A percentile compares a stretch with the other conserved stretches of the same genome.
Conservation (phyloP, 352 stramenopile genomes). For the Pythium monospermum region DNA sequence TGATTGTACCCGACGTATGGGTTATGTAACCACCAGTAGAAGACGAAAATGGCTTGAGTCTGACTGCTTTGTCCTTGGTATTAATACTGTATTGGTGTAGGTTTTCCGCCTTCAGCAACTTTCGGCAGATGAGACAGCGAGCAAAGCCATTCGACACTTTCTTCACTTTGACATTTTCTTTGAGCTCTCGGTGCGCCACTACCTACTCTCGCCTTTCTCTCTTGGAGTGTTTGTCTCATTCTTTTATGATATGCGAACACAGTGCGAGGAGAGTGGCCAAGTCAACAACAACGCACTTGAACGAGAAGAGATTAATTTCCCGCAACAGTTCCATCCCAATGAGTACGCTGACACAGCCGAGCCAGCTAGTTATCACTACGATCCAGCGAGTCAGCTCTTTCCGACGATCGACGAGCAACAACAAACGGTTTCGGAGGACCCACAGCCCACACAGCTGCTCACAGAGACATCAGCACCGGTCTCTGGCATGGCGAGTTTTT, state of each 20-base stretch:
- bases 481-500: conserved; percentile 3
- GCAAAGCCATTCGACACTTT: conserved; percentile 32
- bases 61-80: background rate
- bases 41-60: too few species aligned
- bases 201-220: too few species aligned
- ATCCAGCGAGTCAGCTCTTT: background rate
- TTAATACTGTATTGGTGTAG: background rate
- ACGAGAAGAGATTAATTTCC: too few species aligned
- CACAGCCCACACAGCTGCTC: too few species aligned
- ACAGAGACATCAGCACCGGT: conserved; percentile 9
- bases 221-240: too few species aligned
- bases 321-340: too few species aligned
- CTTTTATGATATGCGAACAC: too few species aligned
- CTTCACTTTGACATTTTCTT: conserved; percentile 68
- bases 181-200: conserved; percentile 54
- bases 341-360: too few species aligned
- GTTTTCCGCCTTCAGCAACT: conserved; percentile 1
- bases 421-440: background rate
- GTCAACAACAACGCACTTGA: too few species aligned
- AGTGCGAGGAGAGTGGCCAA: conserved; percentile 19
- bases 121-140: conserved; percentile 13
- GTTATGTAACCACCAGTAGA: too few species aligned
- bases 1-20: too few species aligned
- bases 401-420: background rate
- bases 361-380: too few species aligned